Evolutionary conservation across 2,329 filamentous ascomycete species (phyloP).

Genomic region (Pestalotiopsis sp.): DNA sequence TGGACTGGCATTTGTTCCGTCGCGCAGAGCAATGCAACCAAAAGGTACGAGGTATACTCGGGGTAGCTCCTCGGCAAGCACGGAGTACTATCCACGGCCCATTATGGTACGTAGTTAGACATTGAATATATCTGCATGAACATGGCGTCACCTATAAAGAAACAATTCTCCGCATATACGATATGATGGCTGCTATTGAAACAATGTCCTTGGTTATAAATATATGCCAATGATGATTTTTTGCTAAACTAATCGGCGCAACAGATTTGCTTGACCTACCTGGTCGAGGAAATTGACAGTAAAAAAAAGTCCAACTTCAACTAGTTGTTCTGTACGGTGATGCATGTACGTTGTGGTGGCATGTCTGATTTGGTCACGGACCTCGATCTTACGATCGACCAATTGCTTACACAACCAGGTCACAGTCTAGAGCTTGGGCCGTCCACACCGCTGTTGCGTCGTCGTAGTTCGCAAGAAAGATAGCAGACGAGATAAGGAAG

Average conservation of each 20-base stretch:
- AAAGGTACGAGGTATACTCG: neutral
- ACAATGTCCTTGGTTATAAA: neutral
- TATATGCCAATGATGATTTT: neutral
- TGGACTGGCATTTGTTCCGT: too few relatives aligned
- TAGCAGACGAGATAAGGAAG: neutral
- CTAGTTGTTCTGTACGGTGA: neutral
- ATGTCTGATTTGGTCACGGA: neutral
- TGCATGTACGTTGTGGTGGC: neutral
- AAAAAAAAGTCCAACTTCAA: neutral
- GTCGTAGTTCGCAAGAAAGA: too few relatives aligned
- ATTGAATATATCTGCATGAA: neutral
- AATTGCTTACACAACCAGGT: neutral
- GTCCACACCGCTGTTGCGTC: neutral
- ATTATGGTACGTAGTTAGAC: neutral
- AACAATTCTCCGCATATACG: neutral
- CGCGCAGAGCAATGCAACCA: too few relatives aligned
- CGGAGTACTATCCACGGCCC: neutral
- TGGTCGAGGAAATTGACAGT: neutral
- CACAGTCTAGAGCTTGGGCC: neutral
- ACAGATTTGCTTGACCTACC: neutral
- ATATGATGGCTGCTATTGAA: slow-evolving; percentile 2
- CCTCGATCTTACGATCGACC: neutral
- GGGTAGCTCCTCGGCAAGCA: neutral
- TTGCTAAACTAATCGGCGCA: neutral
- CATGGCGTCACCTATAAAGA: neutral